These are phyloP conservation scores for Eimeria mitis DNA, from an alignment of 169 alveolate genomes.

Conservation along the genomic window DNA sequence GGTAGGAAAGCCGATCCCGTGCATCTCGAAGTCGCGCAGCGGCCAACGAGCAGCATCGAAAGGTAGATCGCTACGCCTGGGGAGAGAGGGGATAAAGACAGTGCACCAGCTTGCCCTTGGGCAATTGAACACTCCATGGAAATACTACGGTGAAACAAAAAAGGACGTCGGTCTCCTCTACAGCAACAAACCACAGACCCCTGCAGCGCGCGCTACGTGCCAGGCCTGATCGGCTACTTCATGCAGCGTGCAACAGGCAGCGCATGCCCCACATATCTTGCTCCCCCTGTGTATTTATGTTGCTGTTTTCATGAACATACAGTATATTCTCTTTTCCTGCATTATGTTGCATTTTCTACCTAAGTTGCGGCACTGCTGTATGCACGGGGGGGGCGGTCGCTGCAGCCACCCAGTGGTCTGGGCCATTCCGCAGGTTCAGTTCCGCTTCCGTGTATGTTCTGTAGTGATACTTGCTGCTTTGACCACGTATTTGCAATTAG, in stretches of 20 bases:
- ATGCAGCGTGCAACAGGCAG: background rate
- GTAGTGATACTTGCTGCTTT: background rate
- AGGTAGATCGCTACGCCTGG: background rate
- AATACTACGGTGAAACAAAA: background rate
- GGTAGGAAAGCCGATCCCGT: background rate
- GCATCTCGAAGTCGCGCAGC: background rate
- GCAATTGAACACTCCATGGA: background rate
- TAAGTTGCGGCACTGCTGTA: background rate
- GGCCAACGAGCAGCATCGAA: constrained; percentile 5
- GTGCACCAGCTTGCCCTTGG: background rate
- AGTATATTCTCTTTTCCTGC: background rate
- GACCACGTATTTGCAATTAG: background rate
- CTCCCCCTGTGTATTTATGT: background rate
- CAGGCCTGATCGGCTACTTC: constrained; percentile 24
- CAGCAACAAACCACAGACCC: background rate
- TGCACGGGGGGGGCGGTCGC: background rate
- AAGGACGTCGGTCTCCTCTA: background rate
- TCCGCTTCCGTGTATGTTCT: background rate
- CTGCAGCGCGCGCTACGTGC: constrained; percentile 10
- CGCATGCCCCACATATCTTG: constrained; percentile 26
- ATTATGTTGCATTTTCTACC: background rate
- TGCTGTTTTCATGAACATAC: background rate
- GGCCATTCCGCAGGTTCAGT: background rate
- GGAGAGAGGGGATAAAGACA: background rate
- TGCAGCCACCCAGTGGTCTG: constrained; percentile 30